Base-by-base conservation (phyloP, 345 rosid genomes). In the Eucalyptus viminalis region DNA sequence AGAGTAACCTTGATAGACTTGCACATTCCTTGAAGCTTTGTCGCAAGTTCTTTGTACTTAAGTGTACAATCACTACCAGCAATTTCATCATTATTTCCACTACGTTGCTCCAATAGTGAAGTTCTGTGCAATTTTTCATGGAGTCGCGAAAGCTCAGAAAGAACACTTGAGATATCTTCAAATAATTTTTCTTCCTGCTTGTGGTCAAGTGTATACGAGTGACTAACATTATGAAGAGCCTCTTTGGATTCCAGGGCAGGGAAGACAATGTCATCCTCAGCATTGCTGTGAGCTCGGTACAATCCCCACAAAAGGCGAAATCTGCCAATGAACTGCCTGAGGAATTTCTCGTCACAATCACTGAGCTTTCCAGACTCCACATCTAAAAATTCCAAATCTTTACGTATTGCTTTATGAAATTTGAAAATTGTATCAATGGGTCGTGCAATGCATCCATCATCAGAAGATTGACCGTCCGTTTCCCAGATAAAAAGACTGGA, bases 161-260 rank as follows among this genome's bases (percentile, higher is more conserved):
- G 96, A 88, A 92, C 95, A 89, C 72, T 58, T 54, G 95, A 95
- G 90, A 97, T 95, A 93, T 97, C 98, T 93, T 94, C 97, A 92
- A 97, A 96, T 91, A 97, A 89, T 91, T 93, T 92, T 91, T 96
- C 99, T 94, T 97, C 99, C 88, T 96, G 98, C 93, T 96, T 93
- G 90, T 97, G 98, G 93, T 96, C 98, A 50, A 96, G 94, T 17
- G 95, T 95, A 93, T 97, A 97, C 51, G 98, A 97, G 92, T 96
- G 99, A 90, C 98, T 96, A 86, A 97, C 99, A 91, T 96, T 97
- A 89, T 96, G 98, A 92, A 97, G 99, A 86, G 99, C 89, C 94
- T 96, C 99, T 91, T 96, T 97, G 81, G 99, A 95, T 92, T 96
- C 98, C 89, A 97, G 91, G n/a, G 98, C 97, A 24, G 98, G 99